Evolutionary conservation across 441 rosid genomes (phyloP).

Genomic region (Lagerstroemia fauriei): DNA sequence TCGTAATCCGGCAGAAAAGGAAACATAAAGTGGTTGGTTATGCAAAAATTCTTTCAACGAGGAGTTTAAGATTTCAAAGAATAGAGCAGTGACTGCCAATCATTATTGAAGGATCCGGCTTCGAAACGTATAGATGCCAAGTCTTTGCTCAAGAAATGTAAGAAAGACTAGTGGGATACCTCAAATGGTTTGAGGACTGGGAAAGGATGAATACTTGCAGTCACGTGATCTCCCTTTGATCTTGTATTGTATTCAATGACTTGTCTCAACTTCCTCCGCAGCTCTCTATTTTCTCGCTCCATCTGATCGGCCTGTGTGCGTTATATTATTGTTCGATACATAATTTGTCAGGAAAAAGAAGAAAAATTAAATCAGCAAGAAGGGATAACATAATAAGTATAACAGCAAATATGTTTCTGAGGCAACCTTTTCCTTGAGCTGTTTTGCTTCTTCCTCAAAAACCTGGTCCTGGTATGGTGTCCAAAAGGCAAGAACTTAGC

Average conservation of each 20-base stretch:
- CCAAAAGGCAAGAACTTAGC: neutral
- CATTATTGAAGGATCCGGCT: neutral
- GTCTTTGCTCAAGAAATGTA: too few species aligned
- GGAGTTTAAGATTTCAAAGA: too few species aligned
- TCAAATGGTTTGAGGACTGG: neutral
- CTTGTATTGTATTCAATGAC: neutral
- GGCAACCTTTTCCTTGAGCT: neutral
- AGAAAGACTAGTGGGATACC: neutral
- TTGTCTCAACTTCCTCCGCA: constrained; percentile 4
- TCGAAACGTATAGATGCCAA: neutral
- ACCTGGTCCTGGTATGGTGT: neutral
- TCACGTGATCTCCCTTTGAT: neutral
- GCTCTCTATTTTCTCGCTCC: neutral
- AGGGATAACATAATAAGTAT: too few species aligned
- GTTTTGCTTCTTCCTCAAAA: neutral
- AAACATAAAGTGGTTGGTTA: too few species aligned
- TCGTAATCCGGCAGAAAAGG: too few species aligned
- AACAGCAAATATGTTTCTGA: neutral
- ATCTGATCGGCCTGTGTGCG: neutral
- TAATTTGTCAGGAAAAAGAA: neutral
- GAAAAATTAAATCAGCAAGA: neutral
- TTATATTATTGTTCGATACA: neutral
- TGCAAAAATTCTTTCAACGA: too few species aligned
- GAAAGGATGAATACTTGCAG: neutral
- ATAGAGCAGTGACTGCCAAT: too few species aligned